Evolutionary conservation across 2,329 filamentous ascomycete species (phyloP).

Genomic region (Plectosphaerella sp.): DNA sequence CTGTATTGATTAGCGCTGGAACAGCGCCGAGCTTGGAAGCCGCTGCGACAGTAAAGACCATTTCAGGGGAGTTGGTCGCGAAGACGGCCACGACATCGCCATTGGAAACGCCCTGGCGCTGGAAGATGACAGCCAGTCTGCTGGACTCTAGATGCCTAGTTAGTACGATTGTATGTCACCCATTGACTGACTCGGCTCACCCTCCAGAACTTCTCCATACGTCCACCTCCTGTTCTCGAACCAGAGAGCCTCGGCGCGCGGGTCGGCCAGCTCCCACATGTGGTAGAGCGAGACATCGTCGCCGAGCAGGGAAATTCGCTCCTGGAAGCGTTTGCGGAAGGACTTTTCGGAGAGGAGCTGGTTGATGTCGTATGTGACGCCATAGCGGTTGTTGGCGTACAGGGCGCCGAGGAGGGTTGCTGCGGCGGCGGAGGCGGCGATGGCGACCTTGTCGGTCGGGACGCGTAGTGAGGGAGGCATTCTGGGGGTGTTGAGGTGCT

Average conservation of each 20-base stretch:
- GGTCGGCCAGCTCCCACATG: not conserved
- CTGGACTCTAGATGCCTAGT: not conserved
- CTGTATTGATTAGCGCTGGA: not conserved
- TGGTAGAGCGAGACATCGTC: not conserved
- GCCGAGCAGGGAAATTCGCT: not conserved
- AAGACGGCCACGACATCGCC: not conserved
- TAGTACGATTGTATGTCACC: not conserved
- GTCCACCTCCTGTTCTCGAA: not conserved
- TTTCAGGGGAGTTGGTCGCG: slow-evolving; percentile 1
- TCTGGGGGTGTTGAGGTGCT: not conserved
- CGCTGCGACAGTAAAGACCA: not conserved
- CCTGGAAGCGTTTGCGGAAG: not conserved
- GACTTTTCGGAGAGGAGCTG: not conserved
- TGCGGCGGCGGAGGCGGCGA: not conserved
- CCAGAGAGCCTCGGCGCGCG: not conserved
- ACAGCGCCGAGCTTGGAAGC: not conserved
- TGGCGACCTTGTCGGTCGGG: not conserved
- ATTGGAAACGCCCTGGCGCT: not conserved
- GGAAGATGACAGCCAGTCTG: not conserved
- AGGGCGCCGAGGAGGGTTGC: not conserved
- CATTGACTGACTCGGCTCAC: not conserved
- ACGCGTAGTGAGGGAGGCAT: not conserved
- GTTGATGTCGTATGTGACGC: slow-evolving; percentile 1
- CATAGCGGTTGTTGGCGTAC: slow-evolving; percentile 1
- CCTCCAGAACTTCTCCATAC: not conserved